Base-by-base conservation (phyloP, 2,329 filamentous ascomycete species). In the Pyrenophora seminiperda region DNA sequence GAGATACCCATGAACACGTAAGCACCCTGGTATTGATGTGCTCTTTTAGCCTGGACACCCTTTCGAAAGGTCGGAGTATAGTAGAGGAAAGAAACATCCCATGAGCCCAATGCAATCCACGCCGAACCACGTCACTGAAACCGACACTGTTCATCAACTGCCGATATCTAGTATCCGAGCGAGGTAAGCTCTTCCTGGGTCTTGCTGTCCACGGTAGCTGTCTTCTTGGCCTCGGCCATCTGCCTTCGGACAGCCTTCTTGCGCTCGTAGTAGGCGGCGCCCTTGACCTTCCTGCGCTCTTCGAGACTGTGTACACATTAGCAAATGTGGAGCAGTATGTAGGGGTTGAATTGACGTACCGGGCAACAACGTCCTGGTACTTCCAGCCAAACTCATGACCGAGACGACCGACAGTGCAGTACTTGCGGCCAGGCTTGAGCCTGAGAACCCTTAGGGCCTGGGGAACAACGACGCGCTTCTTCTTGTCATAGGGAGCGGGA, bases 351-450 rank as follows among this genome's bases (percentile, higher is more conserved):
- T 13, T 7, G 3, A 89, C 91, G 75, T 83, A 97, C 92, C 90
- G 91, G 74, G 88, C 89, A 82, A 99, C 94, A 76, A 99, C 92
- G 77, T 97, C 93, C 86, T 97, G 90, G 89, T 99, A 97, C 84
- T 99, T 99, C 94, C 94, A 99, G 83, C 94, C 94, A 75, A 97
- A 94, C 84, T 99, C 94, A 81, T 97, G 92, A 80, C 90, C 94
- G 76, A 99, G 84, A 81, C 94, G 88, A 72, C 94, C 94, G 70
- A 99, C 93, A 66, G 92, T 96, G 90, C 94, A 99, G 90, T 96
- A 99, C 88, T 99, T 99, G 84, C 94, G 91, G 76, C 94, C 94
- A 74, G 94, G 94, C 86, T 97, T 95, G 78, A 99, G 85, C 78
- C 94, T 86, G 77, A 99, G 87, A 68, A 99, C 89, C 76, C 94